Base-by-base conservation (phyloP, 805 yeast genomes). In the Candida verbasci region DNA sequence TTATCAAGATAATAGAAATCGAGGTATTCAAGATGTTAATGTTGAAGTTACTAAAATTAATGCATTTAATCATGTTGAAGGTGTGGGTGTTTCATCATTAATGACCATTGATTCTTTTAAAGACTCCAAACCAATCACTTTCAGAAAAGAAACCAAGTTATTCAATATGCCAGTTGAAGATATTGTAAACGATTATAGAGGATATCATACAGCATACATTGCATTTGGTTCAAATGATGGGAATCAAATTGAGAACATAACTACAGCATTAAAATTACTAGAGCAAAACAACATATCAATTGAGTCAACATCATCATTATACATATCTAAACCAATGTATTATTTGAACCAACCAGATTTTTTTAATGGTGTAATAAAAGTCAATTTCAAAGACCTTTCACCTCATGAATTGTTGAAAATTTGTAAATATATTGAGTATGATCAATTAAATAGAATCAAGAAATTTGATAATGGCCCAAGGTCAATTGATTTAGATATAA, bases 181-280 rank as follows among this genome's bases (percentile, higher is more conserved):
- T 7, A 17, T 31, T 9, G 29, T 29, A 9, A 26, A 31, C 9
- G 24, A 24, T 9, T 31, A 34, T 18, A 28, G 39, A 25, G 42
- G 42, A 11, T 31, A 39, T 7, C 86, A 81, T 50, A 65, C 62
- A 2, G 94, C 77, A 1, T 88, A 68, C 54, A 54, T 93, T 25
- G 96, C 96, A 0, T 84, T 93, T 63, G 99, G 99, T 0, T 78
- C 96, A 7, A 93, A 93, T 50, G 61, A 74, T 26, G 97, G 97
- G 0, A 70, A 84, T 44, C 82, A 80, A 33, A 51, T 86, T 7
- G 55, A 52, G 2, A 83, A 86, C 51, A 82, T 93, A 29, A 41
- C 57, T 7, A 46, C 46, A 11, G 82, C 96, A 0, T 54, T 86
- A 6, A 56, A 58, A 0, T 63, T 71, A 31, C 60, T 86, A 11